phyloP scores from a whole-genome alignment of 352 stramenopile species.

The Sclerospora graminicola region DNA sequence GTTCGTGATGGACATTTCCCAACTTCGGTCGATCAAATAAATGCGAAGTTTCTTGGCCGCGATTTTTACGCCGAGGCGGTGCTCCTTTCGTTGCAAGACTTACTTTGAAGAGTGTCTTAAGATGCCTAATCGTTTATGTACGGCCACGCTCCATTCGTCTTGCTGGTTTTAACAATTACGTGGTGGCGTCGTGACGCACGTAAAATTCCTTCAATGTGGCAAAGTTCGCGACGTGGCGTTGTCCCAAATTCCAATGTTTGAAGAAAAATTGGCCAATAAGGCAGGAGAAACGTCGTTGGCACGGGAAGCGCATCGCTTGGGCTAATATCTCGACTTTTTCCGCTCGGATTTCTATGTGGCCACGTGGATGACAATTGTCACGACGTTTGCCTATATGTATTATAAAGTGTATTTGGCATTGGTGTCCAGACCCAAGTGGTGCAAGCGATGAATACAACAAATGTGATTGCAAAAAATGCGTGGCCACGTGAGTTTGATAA shows the following conservation, averaged over 20 bases:
- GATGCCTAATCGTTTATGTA: constrained; percentile 73
- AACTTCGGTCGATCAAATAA: constrained; percentile 70
- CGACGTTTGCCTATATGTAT: constrained; percentile 83
- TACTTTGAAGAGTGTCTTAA: constrained; percentile 84
- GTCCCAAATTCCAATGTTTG: constrained; percentile 83
- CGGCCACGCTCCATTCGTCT: constrained; percentile 56
- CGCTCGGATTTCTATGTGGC: constrained; percentile 77
- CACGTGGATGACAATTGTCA: constrained; percentile 85
- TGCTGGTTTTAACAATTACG: constrained; percentile 73
- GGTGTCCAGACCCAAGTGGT: constrained; percentile 65
- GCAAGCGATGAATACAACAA: constrained; percentile 61
- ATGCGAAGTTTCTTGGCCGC: constrained; percentile 81
- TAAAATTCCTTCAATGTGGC: constrained; percentile 83
- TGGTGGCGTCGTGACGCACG: constrained; percentile 66
- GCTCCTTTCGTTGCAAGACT: constrained; percentile 64
- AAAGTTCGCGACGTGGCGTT: constrained; percentile 79
- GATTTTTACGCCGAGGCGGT: constrained; percentile 79
- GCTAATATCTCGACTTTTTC: constrained; percentile 82
- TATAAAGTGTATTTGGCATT: constrained; percentile 71
- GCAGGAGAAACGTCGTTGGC: constrained; percentile 67
- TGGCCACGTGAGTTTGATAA: constrained; percentile 35
- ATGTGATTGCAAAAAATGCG: constrained; percentile 54
- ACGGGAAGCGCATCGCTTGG: constrained; percentile 76
- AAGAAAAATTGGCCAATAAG: constrained; percentile 77
- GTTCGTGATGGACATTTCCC: constrained; percentile 75